Base-by-base conservation (phyloP, 371 early-diverging fungal genomes). In the Conidiobolus incongruus region DNA sequence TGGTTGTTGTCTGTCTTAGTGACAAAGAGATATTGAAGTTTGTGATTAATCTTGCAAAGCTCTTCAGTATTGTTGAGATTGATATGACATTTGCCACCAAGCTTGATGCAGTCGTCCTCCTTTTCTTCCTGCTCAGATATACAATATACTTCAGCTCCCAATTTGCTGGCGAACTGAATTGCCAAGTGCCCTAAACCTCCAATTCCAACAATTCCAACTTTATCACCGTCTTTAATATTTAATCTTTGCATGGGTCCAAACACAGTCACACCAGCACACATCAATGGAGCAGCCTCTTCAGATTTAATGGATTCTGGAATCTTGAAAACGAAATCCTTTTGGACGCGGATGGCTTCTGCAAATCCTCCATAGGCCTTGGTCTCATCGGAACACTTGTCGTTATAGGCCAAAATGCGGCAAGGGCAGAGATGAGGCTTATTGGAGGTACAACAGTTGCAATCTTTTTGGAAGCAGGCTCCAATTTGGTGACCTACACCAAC, bases 181-280 rank as follows among this genome's bases (percentile, higher is more conserved):
- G 63, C 72, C 51, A 81, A 58, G 33, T 83, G 84, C 32, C 75
- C 72, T 16, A 77, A 56, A 38, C 81, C 75, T 30, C 77, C 85
- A 35, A 81, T 70, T 5, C 72, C 75, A 46, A 77, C 54, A n/a
- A 81, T 49, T 26, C 77, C 77, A 35, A 81, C 79, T 13, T 49
- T 50, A 39, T 57, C 50, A 40, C 71, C 71, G 0, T 58, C 62
- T 10, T 63, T 60, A 34, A 80, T 75, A 13, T 49, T 49, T 15
- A 59, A 50, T 42, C 59, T 58, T 42, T 58, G 59, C 44, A 80
- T 49, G 16, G 80, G 77, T 26, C 63, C 47, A 51, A 59, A 81
- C 1, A 67, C 64, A 8, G 83, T 79, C 29, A n/a, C n/a, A n/a
- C n/a, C n/a, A n/a, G n/a, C n/a, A n/a, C n/a, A n/a, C n/a, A n/a